phyloP scores from a whole-genome alignment of 371 early-diverging fungal species.

The Mucor plumbeus region DNA sequence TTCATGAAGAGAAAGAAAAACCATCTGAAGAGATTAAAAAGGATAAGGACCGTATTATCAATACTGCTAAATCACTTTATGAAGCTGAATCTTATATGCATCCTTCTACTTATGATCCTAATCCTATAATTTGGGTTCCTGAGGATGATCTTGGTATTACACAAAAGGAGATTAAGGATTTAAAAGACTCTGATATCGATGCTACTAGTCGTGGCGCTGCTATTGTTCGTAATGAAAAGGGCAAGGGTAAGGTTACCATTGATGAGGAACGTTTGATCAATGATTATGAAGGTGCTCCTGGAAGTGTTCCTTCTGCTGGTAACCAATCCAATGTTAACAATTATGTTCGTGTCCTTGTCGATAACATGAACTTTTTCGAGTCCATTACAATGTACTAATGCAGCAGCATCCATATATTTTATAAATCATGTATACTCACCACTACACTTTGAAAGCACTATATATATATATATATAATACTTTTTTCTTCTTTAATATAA shows the following conservation, averaged over 20 bases:
- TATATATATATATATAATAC: not conserved
- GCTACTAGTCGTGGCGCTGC: conserved; percentile 26
- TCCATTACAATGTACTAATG: conserved; percentile 22
- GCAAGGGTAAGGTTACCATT: conserved; percentile 31
- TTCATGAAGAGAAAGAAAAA: conserved; percentile 7
- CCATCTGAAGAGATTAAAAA: not conserved
- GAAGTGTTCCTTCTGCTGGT: conserved; percentile 13
- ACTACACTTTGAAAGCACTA: not conserved
- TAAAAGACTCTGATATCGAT: conserved; percentile 22
- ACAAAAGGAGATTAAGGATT: conserved; percentile 23
- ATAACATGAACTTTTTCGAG: conserved; percentile 29
- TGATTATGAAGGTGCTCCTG: conserved; percentile 28
- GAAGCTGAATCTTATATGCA: conserved; percentile 37
- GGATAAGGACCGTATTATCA: conserved; percentile 9
- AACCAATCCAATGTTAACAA: conserved; percentile 24
- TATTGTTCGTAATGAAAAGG: conserved; percentile 29
- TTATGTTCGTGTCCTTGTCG: conserved; percentile 31
- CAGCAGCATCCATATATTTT: not conserved
- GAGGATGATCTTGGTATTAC: conserved; percentile 41
- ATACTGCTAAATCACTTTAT: conserved; percentile 23
- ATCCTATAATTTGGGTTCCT: conserved; percentile 41
- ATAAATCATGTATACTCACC: not conserved
- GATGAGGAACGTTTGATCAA: conserved; percentile 30
- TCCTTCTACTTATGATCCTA: conserved; percentile 24
- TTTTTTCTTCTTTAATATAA: not conserved